These are phyloP conservation scores for Albugo laibachii DNA, from an alignment of 352 stramenopile species.

Conservation along the genomic window DNA sequence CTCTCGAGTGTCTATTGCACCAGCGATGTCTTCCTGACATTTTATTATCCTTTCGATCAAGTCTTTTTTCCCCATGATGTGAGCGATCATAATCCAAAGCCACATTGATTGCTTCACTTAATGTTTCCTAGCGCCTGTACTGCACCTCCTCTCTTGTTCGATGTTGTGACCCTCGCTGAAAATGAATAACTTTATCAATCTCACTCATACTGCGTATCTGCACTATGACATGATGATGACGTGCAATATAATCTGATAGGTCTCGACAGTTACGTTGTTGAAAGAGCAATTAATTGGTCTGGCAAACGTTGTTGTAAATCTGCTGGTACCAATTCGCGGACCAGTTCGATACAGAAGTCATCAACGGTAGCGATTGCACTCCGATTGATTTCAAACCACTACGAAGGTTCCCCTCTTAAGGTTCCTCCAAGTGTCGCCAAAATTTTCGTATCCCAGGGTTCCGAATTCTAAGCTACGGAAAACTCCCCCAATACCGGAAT, in stretches of 20 bases:
- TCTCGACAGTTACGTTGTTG: constrained; percentile 1
- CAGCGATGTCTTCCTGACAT: neutral
- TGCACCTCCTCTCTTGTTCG: too few species aligned
- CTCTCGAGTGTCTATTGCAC: neutral
- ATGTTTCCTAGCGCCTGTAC: too few species aligned
- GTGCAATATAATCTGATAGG: constrained; percentile 1
- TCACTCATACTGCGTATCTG: constrained; percentile 5
- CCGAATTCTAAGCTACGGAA: too few species aligned
- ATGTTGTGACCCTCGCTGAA: too few species aligned
- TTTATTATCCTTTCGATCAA: neutral
- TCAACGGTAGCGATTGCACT: too few species aligned
- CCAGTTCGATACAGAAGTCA: neutral
- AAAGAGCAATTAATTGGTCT: neutral
- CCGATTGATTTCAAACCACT: too few species aligned
- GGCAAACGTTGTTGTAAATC: constrained; percentile 5
- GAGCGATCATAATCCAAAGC: too few species aligned
- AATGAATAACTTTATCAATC: constrained; percentile 5
- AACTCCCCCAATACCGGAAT: too few species aligned
- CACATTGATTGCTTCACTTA: too few species aligned
- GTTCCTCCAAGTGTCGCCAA: too few species aligned
- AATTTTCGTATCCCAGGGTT: too few species aligned
- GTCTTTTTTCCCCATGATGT: neutral
- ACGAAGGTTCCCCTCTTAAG: too few species aligned
- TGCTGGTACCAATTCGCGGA: constrained; percentile 5
- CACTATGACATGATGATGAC: constrained; percentile 3